phyloP scores from a whole-genome alignment of 345 rosid species.

The Luvunga scandens region DNA sequence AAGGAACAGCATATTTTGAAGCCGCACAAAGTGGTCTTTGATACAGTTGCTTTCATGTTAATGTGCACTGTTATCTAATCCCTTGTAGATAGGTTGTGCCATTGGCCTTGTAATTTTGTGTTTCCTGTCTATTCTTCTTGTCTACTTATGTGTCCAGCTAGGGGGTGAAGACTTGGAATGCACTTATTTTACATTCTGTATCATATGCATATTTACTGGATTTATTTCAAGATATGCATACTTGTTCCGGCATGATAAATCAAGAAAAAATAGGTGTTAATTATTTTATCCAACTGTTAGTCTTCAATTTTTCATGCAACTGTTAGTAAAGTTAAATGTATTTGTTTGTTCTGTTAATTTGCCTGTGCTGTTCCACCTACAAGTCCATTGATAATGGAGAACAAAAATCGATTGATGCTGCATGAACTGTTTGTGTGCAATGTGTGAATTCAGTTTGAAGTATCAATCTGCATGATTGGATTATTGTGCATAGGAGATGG shows the following conservation, averaged over 20 bases:
- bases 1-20: not conserved
- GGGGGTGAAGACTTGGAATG: not conserved
- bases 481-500: not conserved
- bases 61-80: not conserved
- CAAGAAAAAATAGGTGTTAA: not conserved
- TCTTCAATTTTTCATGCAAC: not conserved
- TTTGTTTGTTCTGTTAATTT: not conserved
- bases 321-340: not conserved
- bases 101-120: not conserved
- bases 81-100: constrained; percentile 1
- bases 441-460: not conserved
- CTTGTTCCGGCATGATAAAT: not conserved
- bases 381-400: not conserved
- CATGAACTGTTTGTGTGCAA: not conserved
- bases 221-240: not conserved
- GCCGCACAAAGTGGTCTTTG: constrained; percentile 11
- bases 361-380: not conserved
- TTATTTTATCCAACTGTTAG: not conserved
- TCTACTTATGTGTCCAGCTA: not conserved
- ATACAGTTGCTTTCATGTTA: constrained; percentile 5
- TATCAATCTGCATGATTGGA: not conserved
- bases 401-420: not conserved
- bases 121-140: not conserved
- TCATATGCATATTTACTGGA: not conserved
- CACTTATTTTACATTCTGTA: not conserved